Evolutionary conservation across 495 filamentous ascomycete species (phyloP), one percentile per base, ranked within the genome.

Genomic region (Penicillium longicatenatum): DNA sequence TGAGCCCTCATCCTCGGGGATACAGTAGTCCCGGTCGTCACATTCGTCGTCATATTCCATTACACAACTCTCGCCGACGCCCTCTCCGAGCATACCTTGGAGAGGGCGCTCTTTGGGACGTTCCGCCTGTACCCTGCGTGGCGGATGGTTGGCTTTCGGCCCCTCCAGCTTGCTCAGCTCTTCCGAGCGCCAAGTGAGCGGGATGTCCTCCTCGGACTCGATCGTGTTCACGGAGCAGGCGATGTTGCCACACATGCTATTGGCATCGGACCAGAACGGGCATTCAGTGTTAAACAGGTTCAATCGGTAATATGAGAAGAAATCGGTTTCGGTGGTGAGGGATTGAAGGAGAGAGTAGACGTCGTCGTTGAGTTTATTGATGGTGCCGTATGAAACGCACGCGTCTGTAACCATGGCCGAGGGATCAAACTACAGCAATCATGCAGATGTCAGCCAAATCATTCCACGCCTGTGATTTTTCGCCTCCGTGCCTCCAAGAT

Each of bases 21-120:
- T 84, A 78, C 94, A 98, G 71, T 98, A 98, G 66, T 98, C 94
- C 29, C 93, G 83, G 53, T 98, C 91, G 73, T 98, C 94, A 60
- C 94, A 97, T 69, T 98, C 94, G 63, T 98, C 95, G 64, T 97
- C 94, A 68, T 94, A 96, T 71, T 98, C 94, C 2, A 97, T 86
- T 42, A 98, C 90, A 71, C 94, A 98, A 65, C 90, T 96, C 74
- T 98, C 94, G 19, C 90, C 91, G 9, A 96, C 93, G 52, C 87
- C 79, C 49, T 92, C 89, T 31, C 94, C 94, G 35, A 98, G 76
- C 67, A 84, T 80, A 3, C 93, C 95, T 65, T 89, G 85, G 17
- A 98, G 78, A 14, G 94, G 94, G 58, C 82, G 79, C 60, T 86
- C 66, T 29, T 82, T 85, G n/a, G 84, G 80, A 39, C 83, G 73